Evolutionary conservation across 2,329 filamentous ascomycete species (phyloP).

Genomic region (Cryphonectria carpinicola): DNA sequence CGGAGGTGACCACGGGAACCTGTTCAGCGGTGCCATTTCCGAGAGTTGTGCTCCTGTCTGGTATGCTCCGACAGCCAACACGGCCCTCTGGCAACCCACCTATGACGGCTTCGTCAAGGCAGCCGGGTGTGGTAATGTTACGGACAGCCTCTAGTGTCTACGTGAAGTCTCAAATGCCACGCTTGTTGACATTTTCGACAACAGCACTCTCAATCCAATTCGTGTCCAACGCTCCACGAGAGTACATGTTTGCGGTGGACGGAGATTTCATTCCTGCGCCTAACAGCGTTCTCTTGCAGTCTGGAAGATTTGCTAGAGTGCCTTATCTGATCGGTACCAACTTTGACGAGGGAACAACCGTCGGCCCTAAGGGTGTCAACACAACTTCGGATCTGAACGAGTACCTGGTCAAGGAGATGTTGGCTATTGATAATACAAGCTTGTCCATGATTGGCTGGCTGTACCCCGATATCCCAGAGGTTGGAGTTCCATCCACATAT

Average conservation of each 20-base stretch:
- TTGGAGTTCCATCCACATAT: slow-evolving; percentile 19
- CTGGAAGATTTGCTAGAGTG: slow-evolving; percentile 17
- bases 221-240: slow-evolving; percentile 17
- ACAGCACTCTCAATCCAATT: slow-evolving; percentile 21
- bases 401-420: neutral
- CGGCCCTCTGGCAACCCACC: slow-evolving; percentile 21
- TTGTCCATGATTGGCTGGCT: slow-evolving; percentile 2
- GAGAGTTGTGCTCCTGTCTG: neutral
- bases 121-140: slow-evolving; percentile 13
- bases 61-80: no score
- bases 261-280: slow-evolving; percentile 21
- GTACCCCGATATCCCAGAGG: slow-evolving; percentile 22
- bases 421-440: slow-evolving; percentile 6
- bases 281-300: slow-evolving; percentile 1
- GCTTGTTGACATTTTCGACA: slow-evolving; percentile 23
- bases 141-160: slow-evolving; percentile 12
- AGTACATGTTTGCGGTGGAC: slow-evolving; percentile 13
- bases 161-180: no score
- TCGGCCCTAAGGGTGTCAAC: slow-evolving; percentile 12
- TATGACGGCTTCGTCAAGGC: slow-evolving; percentile 20
- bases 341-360: slow-evolving; percentile 18
- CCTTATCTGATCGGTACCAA: slow-evolving; percentile 20
- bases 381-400: slow-evolving; percentile 15
- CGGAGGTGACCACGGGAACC: neutral
- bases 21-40: neutral